phyloP scores from a whole-genome alignment of 768 basidiomycete genomes.

The Lentinus brumalis region DNA sequence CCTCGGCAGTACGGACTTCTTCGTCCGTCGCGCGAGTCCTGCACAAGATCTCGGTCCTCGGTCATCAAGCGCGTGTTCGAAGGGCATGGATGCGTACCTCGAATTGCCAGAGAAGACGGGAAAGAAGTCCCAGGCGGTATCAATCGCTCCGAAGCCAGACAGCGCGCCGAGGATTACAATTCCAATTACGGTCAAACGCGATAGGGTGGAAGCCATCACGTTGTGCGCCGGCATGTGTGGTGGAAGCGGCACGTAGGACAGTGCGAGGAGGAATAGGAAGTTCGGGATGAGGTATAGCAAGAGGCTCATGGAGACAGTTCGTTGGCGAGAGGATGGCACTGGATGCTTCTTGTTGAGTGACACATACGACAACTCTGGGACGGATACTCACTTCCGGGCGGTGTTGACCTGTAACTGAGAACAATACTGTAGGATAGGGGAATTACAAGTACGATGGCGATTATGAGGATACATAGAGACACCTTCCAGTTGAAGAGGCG shows the following conservation, averaged over 20 bases:
- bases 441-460: constrained; percentile 62
- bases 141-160: constrained; percentile 78
- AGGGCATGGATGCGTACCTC: constrained; percentile 23
- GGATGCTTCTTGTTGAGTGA: background rate
- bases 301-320: constrained; percentile 34
- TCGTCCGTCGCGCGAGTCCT: constrained; percentile 45
- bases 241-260: constrained; percentile 74
- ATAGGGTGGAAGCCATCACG: constrained; percentile 48
- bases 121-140: constrained; percentile 63
- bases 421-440: constrained; percentile 67
- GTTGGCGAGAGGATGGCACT: constrained; percentile 28
- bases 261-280: constrained; percentile 41
- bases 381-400: constrained; percentile 10
- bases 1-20: constrained; percentile 57
- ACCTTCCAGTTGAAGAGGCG: constrained; percentile 69
- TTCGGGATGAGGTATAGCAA: constrained; percentile 54
- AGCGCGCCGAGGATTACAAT: constrained; percentile 78
- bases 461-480: constrained; percentile 63
- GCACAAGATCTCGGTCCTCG: background rate
- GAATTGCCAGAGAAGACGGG: constrained; percentile 39
- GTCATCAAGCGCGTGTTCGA: background rate
- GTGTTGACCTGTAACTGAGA: constrained; percentile 39
- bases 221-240: constrained; percentile 32
- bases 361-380: background rate
- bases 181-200: constrained; percentile 74